phyloP scores from a whole-genome alignment of 108 stramenopile species.

The Nitzschia sp. region DNA sequence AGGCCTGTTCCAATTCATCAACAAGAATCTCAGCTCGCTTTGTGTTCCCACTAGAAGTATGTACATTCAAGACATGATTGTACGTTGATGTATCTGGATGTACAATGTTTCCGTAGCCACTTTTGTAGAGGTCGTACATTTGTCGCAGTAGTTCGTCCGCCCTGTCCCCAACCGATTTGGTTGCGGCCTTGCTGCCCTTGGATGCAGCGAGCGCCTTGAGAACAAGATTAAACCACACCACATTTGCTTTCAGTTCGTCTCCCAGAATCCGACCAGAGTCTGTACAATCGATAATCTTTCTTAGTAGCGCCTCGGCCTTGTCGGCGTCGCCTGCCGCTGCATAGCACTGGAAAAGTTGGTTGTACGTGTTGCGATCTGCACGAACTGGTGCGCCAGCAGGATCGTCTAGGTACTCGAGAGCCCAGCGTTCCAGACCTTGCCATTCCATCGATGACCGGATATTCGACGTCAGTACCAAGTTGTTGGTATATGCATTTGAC shows the following conservation, averaged over 20 bases:
- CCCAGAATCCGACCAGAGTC: not conserved
- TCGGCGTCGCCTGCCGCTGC: conserved; percentile 2
- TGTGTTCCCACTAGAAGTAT: conserved; percentile 39
- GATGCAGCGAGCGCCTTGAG: conserved; percentile 10
- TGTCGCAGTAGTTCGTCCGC: conserved; percentile 45
- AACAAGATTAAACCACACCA: conserved; percentile 25
- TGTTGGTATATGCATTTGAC: conserved; percentile 27
- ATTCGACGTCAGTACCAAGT: conserved; percentile 15
- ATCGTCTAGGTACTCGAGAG: conserved; percentile 3
- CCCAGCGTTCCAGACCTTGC: conserved; percentile 13
- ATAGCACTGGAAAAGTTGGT: conserved; percentile 19
- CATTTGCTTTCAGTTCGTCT: not conserved
- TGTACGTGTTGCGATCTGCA: conserved; percentile 26
- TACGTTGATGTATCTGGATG: conserved; percentile 52
- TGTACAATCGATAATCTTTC: conserved; percentile 7
- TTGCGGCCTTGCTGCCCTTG: not conserved
- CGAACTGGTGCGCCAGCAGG: not conserved
- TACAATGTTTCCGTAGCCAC: conserved; percentile 35
- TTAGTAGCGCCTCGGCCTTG: conserved; percentile 19
- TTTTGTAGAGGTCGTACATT: conserved; percentile 46
- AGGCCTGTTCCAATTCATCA: conserved; percentile 15
- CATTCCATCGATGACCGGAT: conserved; percentile 5
- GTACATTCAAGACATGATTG: conserved; percentile 49
- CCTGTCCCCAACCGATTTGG: not conserved
- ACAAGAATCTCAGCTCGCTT: conserved; percentile 31